phyloP scores from a whole-genome alignment of 495 filamentous ascomycete species.

The Venustampulla echinocandica region DNA sequence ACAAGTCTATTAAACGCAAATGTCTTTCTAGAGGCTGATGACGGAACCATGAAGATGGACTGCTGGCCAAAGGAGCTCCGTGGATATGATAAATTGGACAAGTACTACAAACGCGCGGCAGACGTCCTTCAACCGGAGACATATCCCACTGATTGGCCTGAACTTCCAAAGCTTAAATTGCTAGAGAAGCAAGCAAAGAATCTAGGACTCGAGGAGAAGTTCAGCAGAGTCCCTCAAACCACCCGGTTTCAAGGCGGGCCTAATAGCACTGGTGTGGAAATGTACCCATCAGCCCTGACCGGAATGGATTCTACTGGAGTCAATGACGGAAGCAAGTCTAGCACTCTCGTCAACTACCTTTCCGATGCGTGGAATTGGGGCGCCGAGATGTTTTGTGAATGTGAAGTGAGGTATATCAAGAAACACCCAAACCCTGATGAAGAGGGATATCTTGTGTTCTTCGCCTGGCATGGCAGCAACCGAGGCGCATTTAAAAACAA shows the following conservation, averaged over 20 bases:
- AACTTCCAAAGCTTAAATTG: slow-evolving; percentile 46
- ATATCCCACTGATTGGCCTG: slow-evolving; percentile 50
- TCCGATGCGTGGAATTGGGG: slow-evolving; percentile 71
- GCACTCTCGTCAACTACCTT: slow-evolving; percentile 56
- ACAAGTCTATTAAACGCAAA: slow-evolving; percentile 61
- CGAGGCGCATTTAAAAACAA: slow-evolving; percentile 48
- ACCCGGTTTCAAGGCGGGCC: slow-evolving; percentile 51
- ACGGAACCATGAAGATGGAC: slow-evolving; percentile 41
- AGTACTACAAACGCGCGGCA: slow-evolving; percentile 49
- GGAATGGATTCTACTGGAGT: slow-evolving; percentile 56
- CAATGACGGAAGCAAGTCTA: slow-evolving; percentile 61
- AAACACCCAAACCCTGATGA: slow-evolving; percentile 33
- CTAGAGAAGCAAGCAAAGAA: slow-evolving; percentile 45
- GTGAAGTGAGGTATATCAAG: slow-evolving; percentile 58
- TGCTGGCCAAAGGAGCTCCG: slow-evolving; percentile 54
- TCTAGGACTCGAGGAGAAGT: slow-evolving; percentile 43
- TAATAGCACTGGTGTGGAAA: slow-evolving; percentile 53
- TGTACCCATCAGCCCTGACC: slow-evolving; percentile 49
- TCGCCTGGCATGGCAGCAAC: slow-evolving; percentile 55
- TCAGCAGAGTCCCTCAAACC: slow-evolving; percentile 49
- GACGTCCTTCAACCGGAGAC: slow-evolving; percentile 48
- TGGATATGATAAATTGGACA: slow-evolving; percentile 31
- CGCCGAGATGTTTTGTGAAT: slow-evolving; percentile 64
- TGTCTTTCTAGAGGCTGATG: slow-evolving; percentile 54
- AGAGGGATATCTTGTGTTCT: slow-evolving; percentile 53